A percentile compares a stretch with the other conserved stretches of the same genome.
Conservation (phyloP, 306 rosid species). For the Vachellia collinsii region DNA sequence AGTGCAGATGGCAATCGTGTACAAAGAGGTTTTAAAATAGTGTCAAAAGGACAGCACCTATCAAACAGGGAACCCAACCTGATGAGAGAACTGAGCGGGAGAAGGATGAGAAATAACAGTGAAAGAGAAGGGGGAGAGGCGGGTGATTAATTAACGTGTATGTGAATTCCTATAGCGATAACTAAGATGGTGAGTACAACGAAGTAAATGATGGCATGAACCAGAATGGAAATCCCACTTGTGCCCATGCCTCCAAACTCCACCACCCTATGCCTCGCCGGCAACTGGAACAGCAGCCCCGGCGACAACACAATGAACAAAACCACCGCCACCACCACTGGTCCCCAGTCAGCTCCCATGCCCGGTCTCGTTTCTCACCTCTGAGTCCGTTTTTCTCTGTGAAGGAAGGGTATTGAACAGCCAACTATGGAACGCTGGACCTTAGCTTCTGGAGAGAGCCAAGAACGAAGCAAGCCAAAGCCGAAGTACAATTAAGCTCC, state of each 20-base stretch:
- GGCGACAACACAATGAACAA: constrained; percentile 89
- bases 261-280: constrained; percentile 72
- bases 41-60: background rate
- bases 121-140: background rate
- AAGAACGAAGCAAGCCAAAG: constrained; percentile 13
- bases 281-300: constrained; percentile 85
- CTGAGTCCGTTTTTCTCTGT: background rate
- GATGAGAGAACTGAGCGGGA: constrained; percentile 3
- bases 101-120: background rate
- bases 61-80: background rate
- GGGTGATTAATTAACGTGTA: constrained; percentile 48
- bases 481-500: constrained; percentile 1
- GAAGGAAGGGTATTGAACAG: constrained; percentile 4
- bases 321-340: constrained; percentile 73
- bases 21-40: background rate
- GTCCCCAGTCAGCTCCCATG: constrained; percentile 96
- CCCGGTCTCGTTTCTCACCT: constrained; percentile 1
- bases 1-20: background rate
- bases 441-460: background rate
- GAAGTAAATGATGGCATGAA: constrained; percentile 84
- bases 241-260: constrained; percentile 96
- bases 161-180: constrained; percentile 86
- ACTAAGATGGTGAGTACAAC: constrained; percentile 75
- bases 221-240: constrained; percentile 90
- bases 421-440: background rate